These are phyloP conservation scores for Kurtzmaniella natalensis DNA, from an alignment of 1,139 yeast genomes.

Conservation along the genomic window DNA sequence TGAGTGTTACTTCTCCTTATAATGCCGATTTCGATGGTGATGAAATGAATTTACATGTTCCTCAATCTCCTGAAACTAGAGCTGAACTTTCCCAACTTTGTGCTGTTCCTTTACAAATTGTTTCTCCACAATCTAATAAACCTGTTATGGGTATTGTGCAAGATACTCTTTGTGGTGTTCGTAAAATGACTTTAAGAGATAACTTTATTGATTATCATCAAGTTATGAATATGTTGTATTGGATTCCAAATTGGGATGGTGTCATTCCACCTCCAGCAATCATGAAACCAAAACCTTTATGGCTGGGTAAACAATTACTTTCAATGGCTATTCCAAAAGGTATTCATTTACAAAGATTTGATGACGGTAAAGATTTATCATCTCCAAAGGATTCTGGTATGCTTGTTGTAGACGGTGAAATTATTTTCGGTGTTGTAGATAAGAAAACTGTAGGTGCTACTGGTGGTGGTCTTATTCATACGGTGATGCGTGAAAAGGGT, in stretches of 20 bases:
- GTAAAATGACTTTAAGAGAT: slow-evolving; percentile 93
- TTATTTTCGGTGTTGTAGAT: slow-evolving; percentile 95
- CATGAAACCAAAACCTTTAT: slow-evolving; percentile 88
- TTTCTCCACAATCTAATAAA: slow-evolving; percentile 96
- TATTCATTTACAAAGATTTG: slow-evolving; percentile 88
- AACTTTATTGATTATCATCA: slow-evolving; percentile 85
- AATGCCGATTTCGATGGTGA: slow-evolving; percentile 99
- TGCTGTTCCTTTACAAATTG: slow-evolving; percentile 96
- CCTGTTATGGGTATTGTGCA: slow-evolving; percentile 99
- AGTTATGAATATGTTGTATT: slow-evolving; percentile 92
- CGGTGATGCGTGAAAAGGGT: slow-evolving; percentile 97
- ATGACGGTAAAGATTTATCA: slow-evolving; percentile 78
- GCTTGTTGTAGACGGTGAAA: slow-evolving; percentile 88
- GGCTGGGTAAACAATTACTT: slow-evolving; percentile 96
- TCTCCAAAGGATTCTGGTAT: slow-evolving; percentile 90
- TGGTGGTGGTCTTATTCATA: slow-evolving; percentile 95
- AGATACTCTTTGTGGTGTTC: slow-evolving; percentile 94
- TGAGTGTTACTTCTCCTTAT: slow-evolving; percentile 97
- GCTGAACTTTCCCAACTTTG: slow-evolving; percentile 93
- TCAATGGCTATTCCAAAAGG: slow-evolving; percentile 95
- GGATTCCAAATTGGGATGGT: slow-evolving; percentile 99
- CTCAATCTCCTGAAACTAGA: slow-evolving; percentile 96
- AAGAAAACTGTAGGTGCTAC: slow-evolving; percentile 98
- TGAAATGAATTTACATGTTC: slow-evolving; percentile 99
- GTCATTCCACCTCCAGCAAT: slow-evolving; percentile 96